Conservation (phyloP, 2,329 filamentous ascomycete species). For the Trichoderma sp. region DNA sequence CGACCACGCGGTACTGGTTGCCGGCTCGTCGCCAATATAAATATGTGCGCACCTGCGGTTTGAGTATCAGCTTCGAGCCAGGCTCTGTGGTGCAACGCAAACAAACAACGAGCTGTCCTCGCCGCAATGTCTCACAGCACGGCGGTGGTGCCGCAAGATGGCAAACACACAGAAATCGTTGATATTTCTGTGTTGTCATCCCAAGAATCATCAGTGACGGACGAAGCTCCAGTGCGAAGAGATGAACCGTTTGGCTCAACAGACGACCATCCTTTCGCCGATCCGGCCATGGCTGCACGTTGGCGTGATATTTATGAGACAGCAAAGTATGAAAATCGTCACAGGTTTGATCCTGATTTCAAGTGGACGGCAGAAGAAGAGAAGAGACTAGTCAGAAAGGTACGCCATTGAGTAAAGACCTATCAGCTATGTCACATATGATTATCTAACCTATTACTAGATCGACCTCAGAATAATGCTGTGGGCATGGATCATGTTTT, state of each 20-base stretch:
- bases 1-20: not conserved
- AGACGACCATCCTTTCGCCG: constrained; percentile 45
- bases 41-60: not conserved
- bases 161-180: not conserved
- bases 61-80: not conserved
- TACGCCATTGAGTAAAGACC: constrained; percentile 40
- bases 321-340: constrained; percentile 56
- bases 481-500: constrained; percentile 51
- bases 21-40: constrained; percentile 1
- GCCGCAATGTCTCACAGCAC: constrained; percentile 6
- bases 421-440: too few species aligned
- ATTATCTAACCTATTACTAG: not conserved
- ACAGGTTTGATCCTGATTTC: constrained; percentile 56
- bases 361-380: constrained; percentile 57
- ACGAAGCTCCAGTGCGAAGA: constrained; percentile 20
- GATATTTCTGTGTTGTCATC: not conserved
- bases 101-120: not conserved
- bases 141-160: not conserved
- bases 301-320: constrained; percentile 54
- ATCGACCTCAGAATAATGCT: constrained; percentile 37
- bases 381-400: constrained; percentile 50
- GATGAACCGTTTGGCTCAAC: constrained; percentile 20
- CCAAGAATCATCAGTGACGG: not conserved
- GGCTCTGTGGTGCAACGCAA: not conserved
- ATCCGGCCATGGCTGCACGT: constrained; percentile 50